Conservation (phyloP, 352 stramenopile species). For the Pythium scleroteichum region DNA sequence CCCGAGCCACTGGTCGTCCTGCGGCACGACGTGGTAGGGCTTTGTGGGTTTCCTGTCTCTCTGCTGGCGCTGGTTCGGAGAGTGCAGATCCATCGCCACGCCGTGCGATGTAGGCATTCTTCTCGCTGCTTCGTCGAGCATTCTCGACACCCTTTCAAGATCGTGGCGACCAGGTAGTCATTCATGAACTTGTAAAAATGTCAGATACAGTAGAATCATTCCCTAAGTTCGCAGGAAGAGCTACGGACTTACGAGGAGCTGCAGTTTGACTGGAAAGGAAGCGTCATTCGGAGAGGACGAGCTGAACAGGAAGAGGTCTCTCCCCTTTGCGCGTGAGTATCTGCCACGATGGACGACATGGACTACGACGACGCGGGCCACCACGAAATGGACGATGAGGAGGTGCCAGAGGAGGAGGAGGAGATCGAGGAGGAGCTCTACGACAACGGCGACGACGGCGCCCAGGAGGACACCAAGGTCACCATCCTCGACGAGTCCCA, state of each 20-base stretch:
- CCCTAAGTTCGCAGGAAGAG: conserved; percentile 13
- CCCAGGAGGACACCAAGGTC: conserved; percentile 59
- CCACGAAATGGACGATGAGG: conserved; percentile 85
- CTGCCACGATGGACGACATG: conserved; percentile 77
- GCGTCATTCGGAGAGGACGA: conserved; percentile 19
- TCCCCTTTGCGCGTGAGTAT: neutral
- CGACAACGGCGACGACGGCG: conserved; percentile 58
- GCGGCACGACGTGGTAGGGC: conserved; percentile 46
- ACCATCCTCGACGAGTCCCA: conserved; percentile 85
- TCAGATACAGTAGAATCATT: neutral
- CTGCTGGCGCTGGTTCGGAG: conserved; percentile 21
- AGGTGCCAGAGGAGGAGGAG: conserved; percentile 81
- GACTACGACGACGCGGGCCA: conserved; percentile 78
- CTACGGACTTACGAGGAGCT: conserved; percentile 19
- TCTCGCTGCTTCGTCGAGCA: neutral
- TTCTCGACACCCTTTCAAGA: conserved; percentile 29
- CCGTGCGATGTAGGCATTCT: neutral
- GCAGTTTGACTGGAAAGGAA: conserved; percentile 31
- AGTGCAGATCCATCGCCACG: conserved; percentile 15
- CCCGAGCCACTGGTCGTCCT: conserved; percentile 35
- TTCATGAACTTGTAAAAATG: neutral
- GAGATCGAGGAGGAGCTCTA: conserved; percentile 73
- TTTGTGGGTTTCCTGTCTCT: conserved; percentile 35
- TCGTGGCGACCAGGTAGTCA: conserved; percentile 18
- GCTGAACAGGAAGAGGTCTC: too few relatives aligned